Evolutionary conservation across 306 rosid genomes (phyloP).

Genomic region (Cucurbita argyrosperma): DNA sequence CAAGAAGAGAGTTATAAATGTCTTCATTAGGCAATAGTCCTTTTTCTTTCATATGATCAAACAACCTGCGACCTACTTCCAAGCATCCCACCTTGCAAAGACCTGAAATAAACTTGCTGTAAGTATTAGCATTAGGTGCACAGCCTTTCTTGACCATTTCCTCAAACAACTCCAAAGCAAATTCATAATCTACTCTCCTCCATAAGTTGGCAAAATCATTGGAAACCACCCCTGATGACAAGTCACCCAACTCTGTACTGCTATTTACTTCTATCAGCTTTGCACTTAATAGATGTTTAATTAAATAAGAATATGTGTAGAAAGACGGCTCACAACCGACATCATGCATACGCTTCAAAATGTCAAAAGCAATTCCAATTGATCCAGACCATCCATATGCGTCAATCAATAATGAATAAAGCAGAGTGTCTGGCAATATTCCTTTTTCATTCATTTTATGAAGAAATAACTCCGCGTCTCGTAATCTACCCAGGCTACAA

Average conservation of each 20-base stretch:
- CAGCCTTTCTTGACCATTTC: conserved; percentile 52
- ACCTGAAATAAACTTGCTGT: conserved; percentile 49
- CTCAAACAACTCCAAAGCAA: conserved; percentile 33
- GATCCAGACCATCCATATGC: conserved; percentile 49
- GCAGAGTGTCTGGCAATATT: conserved; percentile 39
- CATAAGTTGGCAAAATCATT: conserved; percentile 28
- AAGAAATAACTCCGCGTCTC: conserved; percentile 54
- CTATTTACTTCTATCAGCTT: conserved; percentile 12
- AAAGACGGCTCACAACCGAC: conserved; percentile 55
- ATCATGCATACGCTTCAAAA: conserved; percentile 49
- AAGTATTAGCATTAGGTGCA: conserved; percentile 46
- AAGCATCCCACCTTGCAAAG: conserved; percentile 45
- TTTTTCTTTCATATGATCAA: conserved; percentile 37
- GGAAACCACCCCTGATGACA: conserved; percentile 15
- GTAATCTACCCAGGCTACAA: conserved; percentile 52
- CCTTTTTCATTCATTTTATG: conserved; percentile 43
- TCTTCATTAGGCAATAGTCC: conserved; percentile 39
- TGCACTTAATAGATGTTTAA: conserved; percentile 45
- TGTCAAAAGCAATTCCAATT: conserved; percentile 47
- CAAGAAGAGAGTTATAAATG: conserved; percentile 43
- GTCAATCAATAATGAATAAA: conserved; percentile 40
- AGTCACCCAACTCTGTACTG: conserved; percentile 10
- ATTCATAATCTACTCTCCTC: conserved; percentile 49
- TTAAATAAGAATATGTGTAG: conserved; percentile 36
- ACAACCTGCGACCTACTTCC: conserved; percentile 34